Percentiles rank a stretch among this genome's conserved stretches.
Conservation (phyloP, 2,329 filamentous ascomycete species). For the Xylariaceae sp. region DNA sequence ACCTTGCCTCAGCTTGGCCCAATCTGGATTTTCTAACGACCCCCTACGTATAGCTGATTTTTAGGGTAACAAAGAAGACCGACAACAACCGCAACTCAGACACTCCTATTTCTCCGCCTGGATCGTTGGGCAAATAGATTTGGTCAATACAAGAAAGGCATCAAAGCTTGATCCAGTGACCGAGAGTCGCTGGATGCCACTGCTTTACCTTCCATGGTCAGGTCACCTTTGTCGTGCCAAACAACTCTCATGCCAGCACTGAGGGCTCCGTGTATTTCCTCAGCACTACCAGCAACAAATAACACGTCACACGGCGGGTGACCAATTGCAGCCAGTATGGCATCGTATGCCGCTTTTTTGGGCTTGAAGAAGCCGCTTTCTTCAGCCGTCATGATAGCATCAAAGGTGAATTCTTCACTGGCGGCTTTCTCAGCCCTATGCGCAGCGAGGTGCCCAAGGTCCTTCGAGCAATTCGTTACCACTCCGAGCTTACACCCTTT, state of each 20-base stretch:
- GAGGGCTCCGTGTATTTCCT: slow-evolving; percentile 13
- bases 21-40: too few species aligned
- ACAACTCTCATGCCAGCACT: slow-evolving; percentile 13
- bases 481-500: slow-evolving; percentile 13
- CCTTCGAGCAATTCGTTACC: slow-evolving; percentile 16
- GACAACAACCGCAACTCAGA: too few species aligned
- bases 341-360: slow-evolving; percentile 10
- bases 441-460: slow-evolving; percentile 10
- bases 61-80: too few species aligned
- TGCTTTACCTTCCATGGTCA: slow-evolving; percentile 13
- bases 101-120: neutral
- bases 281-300: slow-evolving; percentile 17
- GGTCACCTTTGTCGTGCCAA: slow-evolving; percentile 13
- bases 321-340: neutral
- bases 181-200: slow-evolving; percentile 6
- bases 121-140: neutral
- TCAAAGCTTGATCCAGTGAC: slow-evolving; percentile 4
- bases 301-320: slow-evolving; percentile 6
- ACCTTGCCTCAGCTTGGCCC: too few species aligned
- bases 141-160: slow-evolving; percentile 3
- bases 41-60: too few species aligned
- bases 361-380: slow-evolving; percentile 18
- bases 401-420: slow-evolving; percentile 9
- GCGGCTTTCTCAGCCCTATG: slow-evolving; percentile 4
- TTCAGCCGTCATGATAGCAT: slow-evolving; percentile 15